These are phyloP conservation scores for Oryza brachyantha DNA, from an alignment of 176 grass and related monocot genomes.

Conservation along the genomic window DNA sequence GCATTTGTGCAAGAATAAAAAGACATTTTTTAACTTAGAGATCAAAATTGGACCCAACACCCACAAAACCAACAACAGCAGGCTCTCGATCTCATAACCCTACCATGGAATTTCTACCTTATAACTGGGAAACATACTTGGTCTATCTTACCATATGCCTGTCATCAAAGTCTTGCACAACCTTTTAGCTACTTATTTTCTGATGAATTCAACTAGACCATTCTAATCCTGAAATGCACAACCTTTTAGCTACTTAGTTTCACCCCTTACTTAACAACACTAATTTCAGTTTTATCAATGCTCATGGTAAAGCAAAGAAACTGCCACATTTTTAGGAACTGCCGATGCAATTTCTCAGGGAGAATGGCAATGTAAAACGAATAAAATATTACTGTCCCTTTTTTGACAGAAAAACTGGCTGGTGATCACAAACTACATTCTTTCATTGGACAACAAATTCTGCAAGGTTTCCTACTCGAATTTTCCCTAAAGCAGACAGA, in stretches of 20 bases:
- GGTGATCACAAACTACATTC: neutral
- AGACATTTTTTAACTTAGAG: neutral
- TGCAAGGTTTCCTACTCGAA: slow-evolving; percentile 4
- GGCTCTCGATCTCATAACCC: slow-evolving; percentile 10
- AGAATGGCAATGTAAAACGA: slow-evolving; percentile 8
- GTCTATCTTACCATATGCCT: neutral
- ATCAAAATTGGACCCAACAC: slow-evolving; percentile 16
- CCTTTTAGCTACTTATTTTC: neutral
- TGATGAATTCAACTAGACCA: neutral
- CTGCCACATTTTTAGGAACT: neutral
- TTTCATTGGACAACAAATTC: slow-evolving; percentile 3
- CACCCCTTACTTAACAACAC: neutral
- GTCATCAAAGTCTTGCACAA: neutral
- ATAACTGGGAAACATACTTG: neutral
- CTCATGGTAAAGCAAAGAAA: neutral
- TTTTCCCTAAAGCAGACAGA: slow-evolving; percentile 16
- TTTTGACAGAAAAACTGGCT: neutral
- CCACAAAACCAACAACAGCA: slow-evolving; percentile 6
- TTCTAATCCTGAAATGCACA: neutral
- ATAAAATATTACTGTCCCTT: neutral
- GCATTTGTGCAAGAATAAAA: neutral
- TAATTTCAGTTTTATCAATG: slow-evolving; percentile 1
- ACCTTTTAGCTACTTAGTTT: neutral
- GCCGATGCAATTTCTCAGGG: neutral
- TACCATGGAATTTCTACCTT: slow-evolving; percentile 2